Conservation (phyloP, 2,329 filamentous ascomycete species). For the Aureobasidium pullulans region DNA sequence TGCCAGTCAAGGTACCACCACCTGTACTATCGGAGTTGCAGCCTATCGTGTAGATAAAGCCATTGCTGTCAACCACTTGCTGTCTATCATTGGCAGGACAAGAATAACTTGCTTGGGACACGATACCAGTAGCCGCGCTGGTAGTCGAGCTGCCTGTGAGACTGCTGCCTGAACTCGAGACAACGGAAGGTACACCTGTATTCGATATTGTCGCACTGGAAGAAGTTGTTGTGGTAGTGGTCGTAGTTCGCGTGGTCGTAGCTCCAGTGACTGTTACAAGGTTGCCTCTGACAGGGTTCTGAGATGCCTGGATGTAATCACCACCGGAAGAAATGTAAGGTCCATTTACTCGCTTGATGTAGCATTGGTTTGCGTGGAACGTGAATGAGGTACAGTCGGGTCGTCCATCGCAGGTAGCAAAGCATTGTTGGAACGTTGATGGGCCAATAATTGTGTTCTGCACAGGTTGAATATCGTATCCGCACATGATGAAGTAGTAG, state of each 20-base stretch:
- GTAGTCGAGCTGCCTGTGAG: too few species aligned
- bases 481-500: conserved; percentile 12
- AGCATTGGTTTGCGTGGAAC: background rate
- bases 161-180: too few species aligned
- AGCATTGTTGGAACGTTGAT: background rate
- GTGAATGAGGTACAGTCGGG: conserved; percentile 2
- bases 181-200: too few species aligned
- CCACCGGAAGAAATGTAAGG: background rate
- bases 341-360: background rate
- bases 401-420: background rate
- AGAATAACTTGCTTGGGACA: too few species aligned
- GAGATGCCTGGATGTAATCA: conserved; percentile 1
- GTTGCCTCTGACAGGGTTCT: conserved; percentile 9
- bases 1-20: too few species aligned
- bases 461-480: background rate
- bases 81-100: too few species aligned
- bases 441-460: background rate
- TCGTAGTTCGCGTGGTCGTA: background rate
- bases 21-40: too few species aligned
- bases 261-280: background rate
- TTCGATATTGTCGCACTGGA: too few species aligned
- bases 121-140: too few species aligned
- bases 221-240: background rate
- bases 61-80: too few species aligned
- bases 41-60: too few species aligned